Evolutionary conservation across 495 filamentous ascomycete genomes (phyloP), one percentile per base, ranked within the genome.

Genomic region (Symbiotaphrina buchneri): DNA sequence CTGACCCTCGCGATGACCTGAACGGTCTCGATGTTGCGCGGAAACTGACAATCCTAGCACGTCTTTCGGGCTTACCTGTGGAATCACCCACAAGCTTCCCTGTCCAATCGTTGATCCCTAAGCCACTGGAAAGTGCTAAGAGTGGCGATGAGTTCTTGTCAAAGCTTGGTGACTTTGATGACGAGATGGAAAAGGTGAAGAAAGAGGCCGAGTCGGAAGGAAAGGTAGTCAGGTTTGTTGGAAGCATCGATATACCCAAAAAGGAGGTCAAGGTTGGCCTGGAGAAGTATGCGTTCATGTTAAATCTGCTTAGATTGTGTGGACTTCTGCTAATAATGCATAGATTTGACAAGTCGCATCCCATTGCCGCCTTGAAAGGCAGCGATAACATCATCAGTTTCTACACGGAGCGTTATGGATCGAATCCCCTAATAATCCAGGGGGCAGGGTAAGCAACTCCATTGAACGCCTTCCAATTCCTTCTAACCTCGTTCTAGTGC

Each of bases 331-430:
- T 30, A 30, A 30, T 3, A 3, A 17, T 2, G n/a, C 11, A 10
- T 27, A 46, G 45, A 6, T 81, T 90, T 31, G 74, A 79, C 30
- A 70, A 62, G 41, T 71, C 73, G 27, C 74, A 78, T 45, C 72
- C 87, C 19, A 90, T 95, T 51, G 87, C 85, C 18, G 75, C 76
- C 21, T 57, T 95, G 34, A 90, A 91, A 61, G 87, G 87, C 22
- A 93, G 82, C 51, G 87, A 93, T 47, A 95, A 95, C 57, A 85
- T 94, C 46, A 87, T 97, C 44, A 87, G 71, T 61, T 92, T 97
- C 62, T 91, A 87, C 53, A 94, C 87, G 27, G 74, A 84, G 59
- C 67, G 87, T 42, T 95, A 97, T 47, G 81, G 80, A 23, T 58
- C 57, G 36, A 90, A 83, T 48, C 79, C 87, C 8, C 53, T 94